A percentile compares a stretch with the other conserved stretches of the same genome.
Conservation (phyloP, 331 rosid genomes). For the Quercus tomentella region DNA sequence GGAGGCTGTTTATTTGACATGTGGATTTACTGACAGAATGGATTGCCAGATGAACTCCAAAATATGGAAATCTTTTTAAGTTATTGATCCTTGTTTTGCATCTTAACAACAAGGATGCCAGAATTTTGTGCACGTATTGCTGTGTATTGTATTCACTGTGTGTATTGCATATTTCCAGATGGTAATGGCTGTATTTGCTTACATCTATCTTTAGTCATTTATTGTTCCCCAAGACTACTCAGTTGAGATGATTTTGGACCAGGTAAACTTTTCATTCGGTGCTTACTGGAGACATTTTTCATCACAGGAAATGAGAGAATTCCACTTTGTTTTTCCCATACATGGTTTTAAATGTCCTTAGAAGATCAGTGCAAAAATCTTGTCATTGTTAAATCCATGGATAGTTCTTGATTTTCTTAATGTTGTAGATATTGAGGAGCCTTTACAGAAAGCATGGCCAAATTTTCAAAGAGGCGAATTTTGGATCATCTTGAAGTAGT, state of each 20-base stretch:
- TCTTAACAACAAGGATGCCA: no score
- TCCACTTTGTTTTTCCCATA: no score
- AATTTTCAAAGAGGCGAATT: slow-evolving; percentile 57
- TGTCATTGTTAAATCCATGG: no score
- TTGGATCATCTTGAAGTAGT: slow-evolving; percentile 27
- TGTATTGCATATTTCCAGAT: slow-evolving; percentile 40
- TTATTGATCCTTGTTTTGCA: no score
- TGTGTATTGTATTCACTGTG: background rate
- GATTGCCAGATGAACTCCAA: slow-evolving; percentile 79
- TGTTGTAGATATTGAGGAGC: slow-evolving; percentile 65
- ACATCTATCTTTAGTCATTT: slow-evolving; percentile 89
- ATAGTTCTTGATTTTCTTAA: no score
- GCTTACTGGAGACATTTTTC: no score
- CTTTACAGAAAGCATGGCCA: slow-evolving; percentile 67
- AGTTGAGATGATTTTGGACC: slow-evolving; percentile 73
- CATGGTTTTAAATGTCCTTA: no score
- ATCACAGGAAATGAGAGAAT: no score
- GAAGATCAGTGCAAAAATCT: no score
- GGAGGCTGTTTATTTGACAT: slow-evolving; percentile 99
- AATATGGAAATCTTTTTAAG: no score
- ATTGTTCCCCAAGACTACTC: slow-evolving; percentile 66
- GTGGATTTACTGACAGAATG: slow-evolving; percentile 98
- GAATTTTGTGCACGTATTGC: no score
- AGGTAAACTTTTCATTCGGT: slow-evolving; percentile 39
- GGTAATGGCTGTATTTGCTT: slow-evolving; percentile 98